These are phyloP conservation scores for Fusarium coicis DNA, from an alignment of 2,329 filamentous ascomycete species.

Conservation along the genomic window DNA sequence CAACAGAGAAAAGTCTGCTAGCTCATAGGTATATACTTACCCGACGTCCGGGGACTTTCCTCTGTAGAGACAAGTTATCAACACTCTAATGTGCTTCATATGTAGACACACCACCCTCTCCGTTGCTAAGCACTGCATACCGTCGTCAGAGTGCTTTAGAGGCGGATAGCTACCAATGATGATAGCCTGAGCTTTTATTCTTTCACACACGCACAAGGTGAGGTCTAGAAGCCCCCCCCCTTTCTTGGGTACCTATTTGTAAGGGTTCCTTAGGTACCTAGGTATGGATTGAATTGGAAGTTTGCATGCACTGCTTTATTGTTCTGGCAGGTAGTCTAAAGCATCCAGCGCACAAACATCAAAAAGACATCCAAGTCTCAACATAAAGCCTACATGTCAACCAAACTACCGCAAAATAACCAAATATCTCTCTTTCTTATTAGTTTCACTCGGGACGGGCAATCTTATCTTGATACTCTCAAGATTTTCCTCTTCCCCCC, in stretches of 20 bases:
- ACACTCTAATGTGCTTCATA: conserved; percentile 3
- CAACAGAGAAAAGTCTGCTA: background rate
- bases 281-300: background rate
- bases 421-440: background rate
- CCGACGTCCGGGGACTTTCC: background rate
- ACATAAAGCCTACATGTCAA: background rate
- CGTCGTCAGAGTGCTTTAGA: background rate
- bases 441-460: background rate
- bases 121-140: background rate
- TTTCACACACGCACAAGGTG: background rate
- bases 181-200: conserved; percentile 4
- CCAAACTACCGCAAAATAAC: background rate
- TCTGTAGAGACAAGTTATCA: background rate
- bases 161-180: background rate
- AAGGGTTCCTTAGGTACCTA: too few relatives aligned
- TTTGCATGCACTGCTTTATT: conserved; percentile 2
- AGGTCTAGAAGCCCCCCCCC: background rate
- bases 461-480: background rate
- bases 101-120: background rate
- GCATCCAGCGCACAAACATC: background rate
- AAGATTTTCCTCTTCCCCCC: background rate
- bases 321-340: conserved; percentile 3
- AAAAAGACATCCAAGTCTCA: background rate
- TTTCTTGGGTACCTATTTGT: background rate
- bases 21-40: background rate